phyloP scores from a whole-genome alignment of 805 yeast species.

The Vanderwaltozyma tropicalis region DNA sequence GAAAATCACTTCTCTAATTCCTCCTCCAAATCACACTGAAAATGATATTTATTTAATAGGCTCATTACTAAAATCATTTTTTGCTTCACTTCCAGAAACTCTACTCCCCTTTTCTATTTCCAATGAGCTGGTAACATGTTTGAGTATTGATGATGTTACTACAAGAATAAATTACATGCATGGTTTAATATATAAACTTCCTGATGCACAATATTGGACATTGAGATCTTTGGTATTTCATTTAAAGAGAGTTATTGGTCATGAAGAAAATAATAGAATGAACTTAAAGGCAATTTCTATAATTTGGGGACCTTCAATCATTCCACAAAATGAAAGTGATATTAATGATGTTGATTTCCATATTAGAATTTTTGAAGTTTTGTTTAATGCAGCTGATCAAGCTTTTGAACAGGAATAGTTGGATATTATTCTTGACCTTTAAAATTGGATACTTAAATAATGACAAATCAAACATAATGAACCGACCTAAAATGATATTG shows the following conservation, averaged over 20 bases:
- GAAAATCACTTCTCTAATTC: constrained; percentile 43
- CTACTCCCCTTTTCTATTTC: constrained; percentile 20
- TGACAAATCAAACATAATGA: too few relatives aligned
- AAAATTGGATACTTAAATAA: too few relatives aligned
- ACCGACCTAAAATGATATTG: too few relatives aligned
- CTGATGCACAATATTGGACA: constrained; percentile 93
- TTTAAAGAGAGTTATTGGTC: constrained; percentile 57
- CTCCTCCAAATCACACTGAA: constrained; percentile 50
- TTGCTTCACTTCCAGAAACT: constrained; percentile 67
- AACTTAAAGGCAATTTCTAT: constrained; percentile 68
- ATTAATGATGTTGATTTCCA: constrained; percentile 68
- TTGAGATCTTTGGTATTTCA: constrained; percentile 78
- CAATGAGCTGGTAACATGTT: constrained; percentile 37
- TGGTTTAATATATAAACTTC: constrained; percentile 76
- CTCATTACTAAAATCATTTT: constrained; percentile 72
- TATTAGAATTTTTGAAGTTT: constrained; percentile 70
- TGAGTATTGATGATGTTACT: constrained; percentile 55
- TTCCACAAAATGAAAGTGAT: constrained; percentile 56
- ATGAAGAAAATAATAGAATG: constrained; percentile 67
- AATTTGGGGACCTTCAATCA: constrained; percentile 89
- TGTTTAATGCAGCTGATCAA: constrained; percentile 73
- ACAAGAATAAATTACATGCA: constrained; percentile 68
- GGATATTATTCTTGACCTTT: background rate
- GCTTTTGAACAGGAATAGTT: constrained; percentile 53
- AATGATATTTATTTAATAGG: constrained; percentile 85